Conservation (phyloP, 768 basidiomycete genomes). For the Lactarius hatsudake region DNA sequence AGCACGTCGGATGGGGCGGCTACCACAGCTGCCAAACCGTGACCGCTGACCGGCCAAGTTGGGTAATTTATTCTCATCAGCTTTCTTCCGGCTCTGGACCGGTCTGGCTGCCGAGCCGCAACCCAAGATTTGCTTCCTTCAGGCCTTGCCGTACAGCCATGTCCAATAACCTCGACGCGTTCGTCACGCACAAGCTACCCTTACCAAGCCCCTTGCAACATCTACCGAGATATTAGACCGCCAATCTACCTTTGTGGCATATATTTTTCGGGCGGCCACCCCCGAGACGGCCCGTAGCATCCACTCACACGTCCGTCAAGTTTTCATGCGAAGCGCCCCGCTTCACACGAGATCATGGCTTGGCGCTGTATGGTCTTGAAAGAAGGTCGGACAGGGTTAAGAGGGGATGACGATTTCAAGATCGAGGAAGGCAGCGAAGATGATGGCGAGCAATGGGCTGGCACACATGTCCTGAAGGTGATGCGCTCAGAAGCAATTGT, state of each 20-base stretch:
- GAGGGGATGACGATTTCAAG: constrained; percentile 75
- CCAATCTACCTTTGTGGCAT: constrained; percentile 67
- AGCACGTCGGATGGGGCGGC: not conserved
- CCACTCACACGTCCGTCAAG: constrained; percentile 51
- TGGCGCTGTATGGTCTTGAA: constrained; percentile 79
- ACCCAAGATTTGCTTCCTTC: not conserved
- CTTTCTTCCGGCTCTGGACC: not conserved
- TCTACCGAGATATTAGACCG: constrained; percentile 79
- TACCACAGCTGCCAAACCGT: not conserved
- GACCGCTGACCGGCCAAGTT: not conserved
- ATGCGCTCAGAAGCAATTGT: constrained; percentile 70
- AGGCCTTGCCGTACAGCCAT: constrained; percentile 8
- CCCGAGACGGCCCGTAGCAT: constrained; percentile 49
- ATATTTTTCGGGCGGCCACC: constrained; percentile 54
- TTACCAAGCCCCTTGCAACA: constrained; percentile 46
- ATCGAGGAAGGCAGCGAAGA: constrained; percentile 62
- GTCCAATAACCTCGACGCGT: constrained; percentile 51
- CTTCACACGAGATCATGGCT: constrained; percentile 71
- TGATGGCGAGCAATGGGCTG: constrained; percentile 76
- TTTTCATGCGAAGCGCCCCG: constrained; percentile 58
- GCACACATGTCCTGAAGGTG: constrained; percentile 56
- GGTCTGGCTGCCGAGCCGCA: not conserved
- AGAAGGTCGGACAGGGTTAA: constrained; percentile 59
- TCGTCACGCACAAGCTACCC: constrained; percentile 46
- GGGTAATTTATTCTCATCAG: not conserved